These are phyloP conservation scores for Asterophora lycoperdoides DNA, from an alignment of 768 basidiomycete genomes.

Conservation along the genomic window DNA sequence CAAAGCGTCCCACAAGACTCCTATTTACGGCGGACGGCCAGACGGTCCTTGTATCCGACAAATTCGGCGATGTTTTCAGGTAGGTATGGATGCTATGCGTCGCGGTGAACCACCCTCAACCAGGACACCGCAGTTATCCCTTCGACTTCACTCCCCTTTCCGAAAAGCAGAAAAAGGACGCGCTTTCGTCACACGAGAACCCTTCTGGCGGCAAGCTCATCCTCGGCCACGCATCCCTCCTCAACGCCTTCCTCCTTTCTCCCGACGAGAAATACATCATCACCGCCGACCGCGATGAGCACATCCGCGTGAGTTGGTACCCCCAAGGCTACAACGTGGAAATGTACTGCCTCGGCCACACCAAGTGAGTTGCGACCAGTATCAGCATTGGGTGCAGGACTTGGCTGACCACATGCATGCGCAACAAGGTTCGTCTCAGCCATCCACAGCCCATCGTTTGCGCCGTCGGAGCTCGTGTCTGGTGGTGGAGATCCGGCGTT, in stretches of 20 bases:
- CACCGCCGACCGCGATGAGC: slow-evolving; percentile 93
- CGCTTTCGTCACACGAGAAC: slow-evolving; percentile 61
- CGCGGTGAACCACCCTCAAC: not conserved
- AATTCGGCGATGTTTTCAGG: slow-evolving; percentile 94
- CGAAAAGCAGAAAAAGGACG: slow-evolving; percentile 32
- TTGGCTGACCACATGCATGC: not conserved
- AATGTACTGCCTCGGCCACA: slow-evolving; percentile 81
- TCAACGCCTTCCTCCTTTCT: slow-evolving; percentile 70
- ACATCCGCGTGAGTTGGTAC: slow-evolving; percentile 87
- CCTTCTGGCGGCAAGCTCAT: slow-evolving; percentile 65
- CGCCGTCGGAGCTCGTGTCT: slow-evolving; percentile 57
- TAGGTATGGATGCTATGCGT: slow-evolving; percentile 27
- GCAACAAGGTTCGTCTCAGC: slow-evolving; percentile 84
- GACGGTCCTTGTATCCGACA: slow-evolving; percentile 82
- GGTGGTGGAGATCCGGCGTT: slow-evolving; percentile 83
- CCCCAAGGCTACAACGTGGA: slow-evolving; percentile 86
- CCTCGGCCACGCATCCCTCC: slow-evolving; percentile 84
- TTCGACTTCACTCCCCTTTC: slow-evolving; percentile 37
- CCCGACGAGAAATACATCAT: slow-evolving; percentile 70
- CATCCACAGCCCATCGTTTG: slow-evolving; percentile 57
- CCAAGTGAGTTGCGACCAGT: slow-evolving; percentile 67
- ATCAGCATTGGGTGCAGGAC: too few species aligned
- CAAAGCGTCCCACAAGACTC: slow-evolving; percentile 77
- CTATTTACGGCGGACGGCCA: slow-evolving; percentile 55
- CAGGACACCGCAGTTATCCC: slow-evolving; percentile 48